Percentiles rank a stretch among this genome's conserved stretches.
Conservation (phyloP, 768 basidiomycete genomes). For the Mycena venus region DNA sequence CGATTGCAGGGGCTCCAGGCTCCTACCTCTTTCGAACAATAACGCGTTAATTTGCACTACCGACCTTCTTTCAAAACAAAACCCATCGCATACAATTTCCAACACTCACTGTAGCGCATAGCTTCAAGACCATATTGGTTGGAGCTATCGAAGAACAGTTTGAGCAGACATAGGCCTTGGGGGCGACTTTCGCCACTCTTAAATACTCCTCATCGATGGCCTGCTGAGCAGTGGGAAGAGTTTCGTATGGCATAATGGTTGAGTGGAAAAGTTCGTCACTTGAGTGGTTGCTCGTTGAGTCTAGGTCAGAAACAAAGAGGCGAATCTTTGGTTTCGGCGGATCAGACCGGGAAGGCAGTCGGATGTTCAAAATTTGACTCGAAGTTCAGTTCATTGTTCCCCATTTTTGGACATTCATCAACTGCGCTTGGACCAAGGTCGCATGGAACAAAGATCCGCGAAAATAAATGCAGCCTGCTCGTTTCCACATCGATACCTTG, state of each 20-base stretch:
- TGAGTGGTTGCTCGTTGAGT: background rate
- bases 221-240: slow-evolving; percentile 19
- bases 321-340: background rate
- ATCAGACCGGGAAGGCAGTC: too few species aligned
- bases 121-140: background rate
- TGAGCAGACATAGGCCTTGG: slow-evolving; percentile 7
- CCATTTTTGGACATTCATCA: background rate
- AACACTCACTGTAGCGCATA: background rate
- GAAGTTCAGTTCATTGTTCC: background rate
- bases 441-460: background rate
- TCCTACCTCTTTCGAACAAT: slow-evolving; percentile 12
- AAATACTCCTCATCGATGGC: slow-evolving; percentile 20
- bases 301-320: background rate
- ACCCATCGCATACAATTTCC: too few species aligned
- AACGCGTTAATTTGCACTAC: slow-evolving; percentile 22
- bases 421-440: background rate
- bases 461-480: too few species aligned
- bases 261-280: background rate
- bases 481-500: too few species aligned
- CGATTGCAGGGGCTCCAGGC: background rate
- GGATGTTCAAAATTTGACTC: background rate
- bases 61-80: background rate
- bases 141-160: background rate
- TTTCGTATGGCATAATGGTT: slow-evolving; percentile 6
- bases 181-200: background rate